phyloP scores from a whole-genome alignment of 257 asterid species.

The Cinchona pubescens region DNA sequence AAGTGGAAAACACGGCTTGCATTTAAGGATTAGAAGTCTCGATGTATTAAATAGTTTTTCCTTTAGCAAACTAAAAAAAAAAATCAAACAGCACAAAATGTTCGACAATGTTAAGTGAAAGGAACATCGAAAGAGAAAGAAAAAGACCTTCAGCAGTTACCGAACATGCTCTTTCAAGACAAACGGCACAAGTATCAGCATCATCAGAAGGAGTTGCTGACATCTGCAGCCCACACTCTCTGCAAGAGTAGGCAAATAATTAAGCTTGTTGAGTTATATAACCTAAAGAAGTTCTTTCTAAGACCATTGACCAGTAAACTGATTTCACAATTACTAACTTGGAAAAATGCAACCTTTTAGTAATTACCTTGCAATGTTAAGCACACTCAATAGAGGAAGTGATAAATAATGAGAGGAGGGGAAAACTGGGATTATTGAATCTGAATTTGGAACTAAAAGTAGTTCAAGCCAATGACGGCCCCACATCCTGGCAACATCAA shows the following conservation, averaged over 20 bases:
- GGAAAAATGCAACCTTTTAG: background rate
- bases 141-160: conserved; percentile 78
- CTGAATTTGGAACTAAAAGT: conserved; percentile 66
- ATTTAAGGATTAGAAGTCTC: background rate
- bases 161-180: conserved; percentile 83
- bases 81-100: background rate
- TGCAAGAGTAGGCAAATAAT: conserved; percentile 30
- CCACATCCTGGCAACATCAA: conserved; percentile 97
- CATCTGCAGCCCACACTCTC: conserved; percentile 76
- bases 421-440: conserved; percentile 54
- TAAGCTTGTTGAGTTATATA: background rate
- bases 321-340: too few relatives aligned
- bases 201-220: conserved; percentile 68
- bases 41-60: background rate
- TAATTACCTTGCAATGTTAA: conserved; percentile 83
- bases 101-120: background rate
- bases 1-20: background rate
- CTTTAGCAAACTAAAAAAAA: background rate
- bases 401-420: conserved; percentile 83
- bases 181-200: conserved; percentile 80
- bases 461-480: conserved; percentile 99
- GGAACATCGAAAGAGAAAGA: background rate
- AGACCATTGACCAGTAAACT: background rate
- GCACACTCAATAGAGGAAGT: conserved; percentile 82
- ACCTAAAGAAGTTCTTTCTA: background rate